Base-by-base conservation (phyloP, 306 rosid genomes). In the Rubus idaeus region DNA sequence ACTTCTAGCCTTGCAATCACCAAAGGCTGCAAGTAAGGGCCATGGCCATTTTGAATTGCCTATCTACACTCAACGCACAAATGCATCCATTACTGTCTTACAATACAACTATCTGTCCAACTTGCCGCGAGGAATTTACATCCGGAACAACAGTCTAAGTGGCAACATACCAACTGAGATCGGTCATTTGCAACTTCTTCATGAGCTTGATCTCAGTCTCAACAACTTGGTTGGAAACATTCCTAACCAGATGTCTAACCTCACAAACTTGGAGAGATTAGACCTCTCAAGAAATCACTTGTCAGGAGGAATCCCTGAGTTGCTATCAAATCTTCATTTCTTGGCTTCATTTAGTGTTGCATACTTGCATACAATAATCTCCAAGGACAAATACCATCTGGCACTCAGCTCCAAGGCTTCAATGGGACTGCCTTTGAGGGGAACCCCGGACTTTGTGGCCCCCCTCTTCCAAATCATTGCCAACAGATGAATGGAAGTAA, bases 281-380 rank as follows among this genome's bases (percentile, higher is more conserved):
- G 35, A 55, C 26, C 61, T 55, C 61, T 55, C 61, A 8, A 55
- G 12, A 55, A 55, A 55, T 2, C 26, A 55, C 23, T n/a, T 55
- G 30, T 55, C 61, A n/a, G 61, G 61, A 4, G 21, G 30, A 55
- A n/a, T 55, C 26, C 30, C 61, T n/a, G 61, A 26, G 8, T 55
- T 13, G 3, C 30, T 55, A n/a, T 8, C 61, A 55, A 55, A 18
- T 55, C 61, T 55, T n/a, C 30, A 55, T 55, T 55, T 55, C 21
- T 55, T 55, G 61, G 23, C 61, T 18, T 55, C 61, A 55, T 55
- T 55, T 55, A 55, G 26, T 18, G 30, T 55, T n/a, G 61, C 61
- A n/a, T 55, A 55, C 61, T 55, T n/a, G 61, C 61, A n/a, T 55
- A 55, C 61, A n/a, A 55, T n/a, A 55, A 55, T n/a, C 61, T 55